Conservation (phyloP, 805 yeast species). For the Candida suzukii region DNA sequence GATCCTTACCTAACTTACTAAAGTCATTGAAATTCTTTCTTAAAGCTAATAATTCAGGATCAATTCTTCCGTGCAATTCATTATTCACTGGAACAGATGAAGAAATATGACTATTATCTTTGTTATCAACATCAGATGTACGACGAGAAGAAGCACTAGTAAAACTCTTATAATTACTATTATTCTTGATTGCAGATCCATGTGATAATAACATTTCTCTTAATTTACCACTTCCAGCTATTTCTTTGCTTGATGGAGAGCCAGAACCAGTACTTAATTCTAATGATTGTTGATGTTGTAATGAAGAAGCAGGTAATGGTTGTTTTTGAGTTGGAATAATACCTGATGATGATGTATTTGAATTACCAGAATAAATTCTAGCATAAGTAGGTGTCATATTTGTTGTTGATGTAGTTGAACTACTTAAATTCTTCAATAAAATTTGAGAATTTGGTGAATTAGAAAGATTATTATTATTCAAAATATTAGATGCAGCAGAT, state of each 20-base stretch:
- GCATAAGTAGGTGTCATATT: constrained; percentile 19
- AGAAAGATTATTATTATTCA: background rate
- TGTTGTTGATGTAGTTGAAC: constrained; percentile 7
- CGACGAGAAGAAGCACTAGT: background rate
- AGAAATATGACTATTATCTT: background rate
- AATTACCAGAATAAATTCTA: constrained; percentile 2
- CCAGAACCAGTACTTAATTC: background rate
- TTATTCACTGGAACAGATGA: background rate
- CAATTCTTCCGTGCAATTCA: constrained; percentile 3
- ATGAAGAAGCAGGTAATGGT: background rate
- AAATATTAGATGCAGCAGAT: background rate
- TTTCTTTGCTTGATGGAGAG: background rate
- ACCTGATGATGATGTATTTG: no score
- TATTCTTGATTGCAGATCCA: background rate
- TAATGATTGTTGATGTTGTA: background rate
- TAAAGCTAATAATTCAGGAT: constrained; percentile 21
- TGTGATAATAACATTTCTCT: background rate
- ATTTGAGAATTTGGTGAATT: background rate
- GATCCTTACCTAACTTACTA: background rate
- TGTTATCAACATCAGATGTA: background rate
- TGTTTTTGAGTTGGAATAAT: no score
- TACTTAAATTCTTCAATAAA: background rate
- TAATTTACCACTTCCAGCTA: background rate
- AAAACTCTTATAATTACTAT: background rate
- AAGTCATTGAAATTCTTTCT: constrained; percentile 9